Percentiles rank a stretch among this genome's conserved stretches.
Conservation (phyloP, 2,329 filamentous ascomycete genomes). For the Talaromyces marneffei region DNA sequence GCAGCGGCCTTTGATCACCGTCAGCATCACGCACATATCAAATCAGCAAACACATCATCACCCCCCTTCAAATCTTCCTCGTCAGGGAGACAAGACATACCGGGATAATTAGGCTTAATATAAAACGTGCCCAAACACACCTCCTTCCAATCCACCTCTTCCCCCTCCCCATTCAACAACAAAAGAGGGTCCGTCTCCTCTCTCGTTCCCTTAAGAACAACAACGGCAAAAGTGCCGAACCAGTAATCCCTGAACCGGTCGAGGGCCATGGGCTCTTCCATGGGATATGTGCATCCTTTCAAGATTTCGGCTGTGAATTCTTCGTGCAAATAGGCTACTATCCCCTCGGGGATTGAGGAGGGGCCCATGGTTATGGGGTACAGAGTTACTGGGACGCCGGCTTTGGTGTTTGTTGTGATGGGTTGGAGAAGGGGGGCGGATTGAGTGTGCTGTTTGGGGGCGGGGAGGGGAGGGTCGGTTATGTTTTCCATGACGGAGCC, state of each 20-base stretch:
- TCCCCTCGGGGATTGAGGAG: constrained; percentile 19
- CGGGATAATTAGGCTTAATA: constrained; percentile 39
- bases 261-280: constrained; percentile 29
- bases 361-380: constrained; percentile 27
- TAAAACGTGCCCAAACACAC: constrained; percentile 37
- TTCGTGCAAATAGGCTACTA: constrained; percentile 26
- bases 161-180: not conserved
- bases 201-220: constrained; percentile 24
- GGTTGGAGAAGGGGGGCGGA: constrained; percentile 21
- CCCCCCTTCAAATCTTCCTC: not conserved
- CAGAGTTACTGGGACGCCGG: not conserved
- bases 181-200: not conserved
- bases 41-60: not conserved
- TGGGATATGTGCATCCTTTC: constrained; percentile 34
- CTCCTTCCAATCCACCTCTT: constrained; percentile 30
- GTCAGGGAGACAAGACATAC: constrained; percentile 19
- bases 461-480: constrained; percentile 24
- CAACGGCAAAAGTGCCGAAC: constrained; percentile 36
- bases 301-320: constrained; percentile 33
- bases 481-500: constrained; percentile 30
- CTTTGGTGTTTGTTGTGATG: constrained; percentile 23
- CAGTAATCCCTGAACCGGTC: constrained; percentile 32
- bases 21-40: not conserved
- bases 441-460: constrained; percentile 19
- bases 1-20: constrained; percentile 28